Percentiles rank a stretch among this genome's conserved stretches.
Conservation (phyloP, 2,329 filamentous ascomycete genomes). For the Thielaviopsis euricoi region DNA sequence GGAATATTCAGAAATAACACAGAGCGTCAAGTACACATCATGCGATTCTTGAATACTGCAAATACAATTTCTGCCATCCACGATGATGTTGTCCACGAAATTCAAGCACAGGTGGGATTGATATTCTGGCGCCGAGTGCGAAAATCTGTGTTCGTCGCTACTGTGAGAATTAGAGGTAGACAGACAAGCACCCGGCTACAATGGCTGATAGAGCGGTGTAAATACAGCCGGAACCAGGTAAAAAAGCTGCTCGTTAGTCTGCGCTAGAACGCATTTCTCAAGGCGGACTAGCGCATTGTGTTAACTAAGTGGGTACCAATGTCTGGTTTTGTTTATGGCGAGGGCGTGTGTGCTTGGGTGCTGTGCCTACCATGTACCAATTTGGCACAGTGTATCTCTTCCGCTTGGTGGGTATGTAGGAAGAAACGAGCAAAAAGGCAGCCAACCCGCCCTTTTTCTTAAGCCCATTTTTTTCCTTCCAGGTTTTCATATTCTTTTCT, state of each 20-base stretch:
- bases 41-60: too few species aligned
- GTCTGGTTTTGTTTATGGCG: not conserved
- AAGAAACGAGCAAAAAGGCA: not conserved
- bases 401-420: not conserved
- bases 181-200: too few species aligned
- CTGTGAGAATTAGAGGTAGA: too few species aligned
- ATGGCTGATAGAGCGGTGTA: not conserved
- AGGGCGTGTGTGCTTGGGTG: not conserved
- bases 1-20: too few species aligned
- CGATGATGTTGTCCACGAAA: too few species aligned
- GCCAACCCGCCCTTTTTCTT: conserved; percentile 3
- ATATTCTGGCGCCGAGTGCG: too few species aligned
- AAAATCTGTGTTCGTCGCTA: too few species aligned
- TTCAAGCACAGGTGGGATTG: too few species aligned
- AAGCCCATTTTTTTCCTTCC: conserved; percentile 4
- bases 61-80: too few species aligned
- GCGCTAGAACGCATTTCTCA: not conserved
- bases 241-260: not conserved
- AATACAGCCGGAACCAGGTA: not conserved
- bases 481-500: conserved; percentile 12
- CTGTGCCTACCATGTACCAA: not conserved
- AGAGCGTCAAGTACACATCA: too few species aligned
- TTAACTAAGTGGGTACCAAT: not conserved
- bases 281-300: not conserved
- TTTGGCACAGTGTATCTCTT: not conserved